Conservation (phyloP, 495 filamentous ascomycete genomes). For the Talaromyces liani region DNA sequence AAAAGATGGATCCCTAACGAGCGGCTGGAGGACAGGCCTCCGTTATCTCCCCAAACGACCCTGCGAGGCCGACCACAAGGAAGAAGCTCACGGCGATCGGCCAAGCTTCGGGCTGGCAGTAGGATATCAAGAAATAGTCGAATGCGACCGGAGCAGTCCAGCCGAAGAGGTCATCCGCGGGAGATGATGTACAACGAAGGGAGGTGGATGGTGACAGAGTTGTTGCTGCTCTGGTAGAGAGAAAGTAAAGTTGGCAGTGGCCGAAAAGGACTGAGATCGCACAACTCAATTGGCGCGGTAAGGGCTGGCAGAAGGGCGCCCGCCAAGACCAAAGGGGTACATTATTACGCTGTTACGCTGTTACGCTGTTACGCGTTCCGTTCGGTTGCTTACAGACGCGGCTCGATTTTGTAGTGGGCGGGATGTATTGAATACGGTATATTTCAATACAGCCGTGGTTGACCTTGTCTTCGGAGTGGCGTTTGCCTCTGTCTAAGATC, state of each 20-base stretch:
- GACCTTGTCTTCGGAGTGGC: background rate
- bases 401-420: background rate
- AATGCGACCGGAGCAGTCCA: conserved; percentile 2
- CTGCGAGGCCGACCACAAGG: background rate
- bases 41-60: conserved; percentile 18
- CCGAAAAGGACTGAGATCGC: conserved; percentile 18
- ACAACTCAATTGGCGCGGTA: conserved; percentile 26
- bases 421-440: background rate
- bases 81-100: background rate
- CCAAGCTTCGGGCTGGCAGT: background rate
- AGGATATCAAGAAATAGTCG: background rate
- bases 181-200: background rate
- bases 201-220: conserved; percentile 11
- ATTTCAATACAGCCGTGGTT: background rate
- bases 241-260: conserved; percentile 11
- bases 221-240: background rate
- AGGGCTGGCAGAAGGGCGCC: conserved; percentile 18
- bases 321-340: conserved; percentile 34
- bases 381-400: background rate
- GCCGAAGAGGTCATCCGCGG: conserved; percentile 11
- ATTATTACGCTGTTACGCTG: background rate
- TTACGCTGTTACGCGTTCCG: background rate
- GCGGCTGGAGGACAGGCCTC: conserved; percentile 44
- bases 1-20: conserved; percentile 28
- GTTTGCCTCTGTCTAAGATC: background rate